Evolutionary conservation across 2,329 filamentous ascomycete genomes (phyloP), one percentile per base, ranked within the genome.

Genomic region (Aspergillus persii): DNA sequence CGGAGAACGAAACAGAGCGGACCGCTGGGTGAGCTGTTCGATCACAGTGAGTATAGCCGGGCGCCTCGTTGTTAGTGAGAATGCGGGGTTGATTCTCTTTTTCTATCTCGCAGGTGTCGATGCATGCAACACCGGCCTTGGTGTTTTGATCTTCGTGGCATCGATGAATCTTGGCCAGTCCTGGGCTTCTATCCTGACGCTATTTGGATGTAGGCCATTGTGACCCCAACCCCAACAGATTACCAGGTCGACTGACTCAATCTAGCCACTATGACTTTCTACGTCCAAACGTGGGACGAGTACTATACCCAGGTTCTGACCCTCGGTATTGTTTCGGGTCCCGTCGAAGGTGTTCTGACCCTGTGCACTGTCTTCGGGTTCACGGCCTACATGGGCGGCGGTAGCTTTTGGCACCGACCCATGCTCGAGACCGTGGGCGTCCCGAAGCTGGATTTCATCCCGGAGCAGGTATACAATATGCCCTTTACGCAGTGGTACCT

Each of bases 281-380:
- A 98, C 76, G 89, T 98, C 47, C 95, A 98, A 76, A 98, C 95
- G 36, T 99, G 95, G 95, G 95, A 99, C 72, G 95, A 98, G 76
- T 99, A 98, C 79, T 94, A 98, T 79, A 99, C 95, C 54, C 93
- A 97, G 76, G 95, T 93, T 3, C 85, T 99, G 51, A 97, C 92
- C 1, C 85, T 99, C 5, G 95, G 95, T 60, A 80, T 98, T 63
- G 84, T 99, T 66, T 97, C 94, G 64, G 95, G 95, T 0, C 95
- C 95, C 3, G 95, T 99, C 41, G 95, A 99, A 78, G 95, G 95
- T 54, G 89, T 99, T 57, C 79, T 98, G 50, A 92, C 91, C 46
- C 83, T 99, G 23, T 89, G 91, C 68, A 73, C 84, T 57, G 87
- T 99, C 60, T 98, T 95, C 76, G 85, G 86, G 39, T 79, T 96